Evolutionary conservation across 2,329 filamentous ascomycete genomes (phyloP).

Genomic region (Ophiocordyceps sinensis): DNA sequence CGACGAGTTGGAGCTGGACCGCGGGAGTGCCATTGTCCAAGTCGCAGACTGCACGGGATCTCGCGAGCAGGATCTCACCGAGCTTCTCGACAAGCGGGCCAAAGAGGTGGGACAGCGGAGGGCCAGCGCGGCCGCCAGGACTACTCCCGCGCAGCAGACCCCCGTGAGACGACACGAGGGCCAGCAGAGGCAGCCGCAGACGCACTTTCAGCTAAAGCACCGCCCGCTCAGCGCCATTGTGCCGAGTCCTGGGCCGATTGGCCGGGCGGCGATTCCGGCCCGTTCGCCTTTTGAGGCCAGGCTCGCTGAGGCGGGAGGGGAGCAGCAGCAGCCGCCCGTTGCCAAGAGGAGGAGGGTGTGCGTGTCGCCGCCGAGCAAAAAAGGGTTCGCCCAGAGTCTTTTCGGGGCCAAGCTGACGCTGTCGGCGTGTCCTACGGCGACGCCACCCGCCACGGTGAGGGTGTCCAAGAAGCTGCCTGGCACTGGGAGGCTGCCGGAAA

Average conservation of each 20-base stretch:
- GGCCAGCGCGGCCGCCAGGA: conserved; percentile 26
- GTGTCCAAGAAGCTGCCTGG: conserved; percentile 7
- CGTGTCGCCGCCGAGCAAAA: conserved; percentile 17
- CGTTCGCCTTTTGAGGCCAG: conserved; percentile 20
- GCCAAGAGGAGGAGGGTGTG: conserved; percentile 14
- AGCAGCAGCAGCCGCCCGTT: conserved; percentile 8
- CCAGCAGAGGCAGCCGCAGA: conserved; percentile 12
- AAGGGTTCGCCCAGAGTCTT: conserved; percentile 17
- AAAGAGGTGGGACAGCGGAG: conserved; percentile 40
- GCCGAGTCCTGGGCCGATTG: conserved; percentile 14
- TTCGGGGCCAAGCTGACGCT: conserved; percentile 20
- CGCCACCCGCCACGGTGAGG: conserved; percentile 5
- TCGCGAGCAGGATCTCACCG: conserved; percentile 63
- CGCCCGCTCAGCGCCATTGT: conserved; percentile 26
- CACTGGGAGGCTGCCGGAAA: background rate
- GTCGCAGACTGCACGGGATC: conserved; percentile 62
- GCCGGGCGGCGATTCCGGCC: conserved; percentile 16
- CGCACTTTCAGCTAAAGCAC: conserved; percentile 24
- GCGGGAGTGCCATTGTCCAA: conserved; percentile 62
- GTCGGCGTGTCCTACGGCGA: conserved; percentile 7
- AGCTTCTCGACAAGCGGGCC: conserved; percentile 55
- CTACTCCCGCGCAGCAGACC: background rate
- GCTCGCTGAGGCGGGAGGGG: conserved; percentile 5
- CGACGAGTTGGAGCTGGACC: conserved; percentile 68
- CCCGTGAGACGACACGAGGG: background rate